A percentile compares a stretch with the other conserved stretches of the same genome.
Evolutionary conservation across 2,329 filamentous ascomycete species (phyloP).

Genomic region (Colletotrichum nymphaeae): DNA sequence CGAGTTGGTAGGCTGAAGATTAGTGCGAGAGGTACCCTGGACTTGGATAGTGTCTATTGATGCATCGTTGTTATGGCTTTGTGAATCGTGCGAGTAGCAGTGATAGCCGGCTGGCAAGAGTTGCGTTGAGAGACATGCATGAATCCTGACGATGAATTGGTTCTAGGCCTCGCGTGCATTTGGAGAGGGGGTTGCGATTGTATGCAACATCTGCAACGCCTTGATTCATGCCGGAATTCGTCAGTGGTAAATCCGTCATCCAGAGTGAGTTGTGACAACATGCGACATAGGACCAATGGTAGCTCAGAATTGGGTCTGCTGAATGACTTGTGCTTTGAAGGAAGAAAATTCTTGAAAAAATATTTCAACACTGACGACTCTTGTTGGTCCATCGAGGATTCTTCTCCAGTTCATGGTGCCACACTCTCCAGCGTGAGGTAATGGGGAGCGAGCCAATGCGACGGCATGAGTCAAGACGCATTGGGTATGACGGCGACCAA

Average conservation of each 20-base stretch:
- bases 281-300: background rate
- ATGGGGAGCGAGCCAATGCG: conserved; percentile 20
- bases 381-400: conserved; percentile 14
- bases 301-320: background rate
- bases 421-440: conserved; percentile 10
- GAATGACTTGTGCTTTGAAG: conserved; percentile 8
- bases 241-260: background rate
- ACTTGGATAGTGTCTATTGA: background rate
- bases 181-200: background rate
- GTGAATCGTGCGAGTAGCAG: conserved; percentile 6
- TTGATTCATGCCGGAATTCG: conserved; percentile 12
- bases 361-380: background rate
- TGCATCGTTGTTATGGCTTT: background rate
- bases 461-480: conserved; percentile 33
- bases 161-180: background rate
- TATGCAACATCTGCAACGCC: conserved; percentile 18
- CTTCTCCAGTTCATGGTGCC: conserved; percentile 23
- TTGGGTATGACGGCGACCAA: conserved; percentile 17
- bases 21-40: background rate
- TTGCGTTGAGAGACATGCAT: conserved; percentile 1
- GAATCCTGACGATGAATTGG: background rate
- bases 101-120: background rate
- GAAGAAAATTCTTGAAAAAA: background rate
- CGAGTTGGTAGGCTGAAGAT: conserved; percentile 3
- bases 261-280: conserved; percentile 1